Evolutionary conservation across 345 rosid genomes (phyloP).

Genomic region (Salix dunnii): DNA sequence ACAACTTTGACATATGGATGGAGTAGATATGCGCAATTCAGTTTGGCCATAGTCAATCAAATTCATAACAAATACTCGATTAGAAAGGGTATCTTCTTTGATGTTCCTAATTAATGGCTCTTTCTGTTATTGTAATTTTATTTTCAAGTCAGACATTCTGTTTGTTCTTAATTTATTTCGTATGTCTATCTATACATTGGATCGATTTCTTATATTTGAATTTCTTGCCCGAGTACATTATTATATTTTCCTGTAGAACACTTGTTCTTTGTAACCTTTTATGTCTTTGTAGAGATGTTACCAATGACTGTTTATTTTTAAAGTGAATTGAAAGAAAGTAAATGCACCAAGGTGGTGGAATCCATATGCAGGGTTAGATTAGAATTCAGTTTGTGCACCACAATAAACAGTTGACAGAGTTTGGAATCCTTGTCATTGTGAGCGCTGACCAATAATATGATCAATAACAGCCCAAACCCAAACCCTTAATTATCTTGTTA

Average conservation of each 20-base stretch:
- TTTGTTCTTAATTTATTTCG: neutral
- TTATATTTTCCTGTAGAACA: neutral
- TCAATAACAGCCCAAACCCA: too few relatives aligned
- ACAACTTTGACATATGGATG: slow-evolving; percentile 76
- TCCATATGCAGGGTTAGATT: neutral
- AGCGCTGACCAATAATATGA: neutral
- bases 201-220: neutral
- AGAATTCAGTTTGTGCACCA: neutral
- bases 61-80: slow-evolving; percentile 61
- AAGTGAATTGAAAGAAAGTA: neutral
- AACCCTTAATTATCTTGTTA: too few relatives aligned
- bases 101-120: neutral
- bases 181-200: neutral
- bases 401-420: neutral
- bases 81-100: slow-evolving; percentile 60
- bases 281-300: neutral
- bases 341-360: neutral
- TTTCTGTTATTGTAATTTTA: neutral
- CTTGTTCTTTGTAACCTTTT: neutral
- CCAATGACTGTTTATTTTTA: neutral
- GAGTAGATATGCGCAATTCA: slow-evolving; percentile 93
- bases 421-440: neutral
- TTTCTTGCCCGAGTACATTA: neutral
- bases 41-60: slow-evolving; percentile 83
- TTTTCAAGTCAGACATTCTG: neutral